A percentile compares a stretch with the other conserved stretches of the same genome.
These are phyloP conservation scores for Cutaneotrichosporon cavernicola DNA, from an alignment of 1,284 basidiomycete genomes.

Conservation along the genomic window DNA sequence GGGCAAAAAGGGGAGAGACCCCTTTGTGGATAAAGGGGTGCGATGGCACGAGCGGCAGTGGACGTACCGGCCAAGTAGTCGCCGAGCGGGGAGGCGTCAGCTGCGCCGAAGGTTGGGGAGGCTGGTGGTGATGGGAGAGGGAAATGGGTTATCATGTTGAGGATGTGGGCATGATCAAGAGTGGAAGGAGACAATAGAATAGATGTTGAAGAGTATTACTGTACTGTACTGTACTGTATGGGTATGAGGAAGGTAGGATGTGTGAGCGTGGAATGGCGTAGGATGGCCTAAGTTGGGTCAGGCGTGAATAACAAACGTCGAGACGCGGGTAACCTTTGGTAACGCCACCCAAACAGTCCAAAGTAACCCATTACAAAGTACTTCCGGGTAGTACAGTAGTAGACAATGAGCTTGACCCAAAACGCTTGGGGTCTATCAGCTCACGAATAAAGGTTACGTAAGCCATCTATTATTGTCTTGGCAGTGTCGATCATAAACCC, in stretches of 20 bases:
- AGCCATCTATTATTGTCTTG: background rate
- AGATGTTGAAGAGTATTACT: background rate
- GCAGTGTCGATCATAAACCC: too few relatives aligned
- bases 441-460: constrained; percentile 1
- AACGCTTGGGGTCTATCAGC: background rate
- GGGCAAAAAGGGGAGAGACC: background rate
- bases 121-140: constrained; percentile 1
- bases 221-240: background rate
- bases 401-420: background rate
- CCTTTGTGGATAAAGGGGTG: background rate
- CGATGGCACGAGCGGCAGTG: constrained; percentile 5
- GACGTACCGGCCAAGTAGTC: constrained; percentile 25
- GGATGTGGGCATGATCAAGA: background rate
- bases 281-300: background rate
- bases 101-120: background rate
- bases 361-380: too few relatives aligned
- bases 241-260: background rate
- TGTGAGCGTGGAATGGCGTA: background rate
- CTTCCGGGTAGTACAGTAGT: background rate
- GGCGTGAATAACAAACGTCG: too few relatives aligned
- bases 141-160: background rate
- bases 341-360: too few relatives aligned
- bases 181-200: background rate
- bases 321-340: too few relatives aligned
- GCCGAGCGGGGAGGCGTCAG: constrained; percentile 17